Evolutionary conservation across 139 green algal genomes (phyloP).

Genomic region (Micromonas commoda): DNA sequence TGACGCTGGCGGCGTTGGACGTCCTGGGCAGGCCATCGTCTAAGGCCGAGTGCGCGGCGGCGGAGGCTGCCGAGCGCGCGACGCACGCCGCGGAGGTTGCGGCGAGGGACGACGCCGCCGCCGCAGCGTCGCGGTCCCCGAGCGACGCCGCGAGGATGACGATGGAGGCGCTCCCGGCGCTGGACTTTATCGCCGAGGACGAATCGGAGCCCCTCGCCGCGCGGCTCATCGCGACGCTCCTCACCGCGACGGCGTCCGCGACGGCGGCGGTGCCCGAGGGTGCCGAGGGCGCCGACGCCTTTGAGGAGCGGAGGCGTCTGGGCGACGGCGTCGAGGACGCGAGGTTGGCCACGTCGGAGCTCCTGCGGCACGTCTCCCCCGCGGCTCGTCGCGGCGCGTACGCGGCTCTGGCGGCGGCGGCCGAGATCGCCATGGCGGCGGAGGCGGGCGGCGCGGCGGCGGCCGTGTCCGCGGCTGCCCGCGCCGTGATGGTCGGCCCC

Average conservation of each 20-base stretch:
- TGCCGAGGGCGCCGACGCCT: too few relatives aligned
- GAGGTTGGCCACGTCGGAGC: neutral
- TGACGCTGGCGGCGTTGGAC: neutral
- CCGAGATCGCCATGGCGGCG: neutral
- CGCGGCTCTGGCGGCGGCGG: neutral
- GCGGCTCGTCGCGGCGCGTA: neutral
- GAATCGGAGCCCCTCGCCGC: neutral
- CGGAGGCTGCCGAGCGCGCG: neutral
- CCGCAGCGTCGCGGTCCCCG: too few relatives aligned
- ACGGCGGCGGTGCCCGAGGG: neutral
- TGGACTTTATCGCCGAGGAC: neutral
- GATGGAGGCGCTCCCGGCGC: neutral
- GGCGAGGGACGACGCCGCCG: neutral
- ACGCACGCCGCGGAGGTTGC: too few relatives aligned
- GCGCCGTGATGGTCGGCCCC: neutral
- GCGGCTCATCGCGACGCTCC: neutral
- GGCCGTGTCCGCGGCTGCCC: neutral
- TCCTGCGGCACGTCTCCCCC: neutral
- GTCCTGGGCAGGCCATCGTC: neutral
- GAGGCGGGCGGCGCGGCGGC: neutral
- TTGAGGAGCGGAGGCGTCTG: neutral
- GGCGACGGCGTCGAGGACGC: neutral
- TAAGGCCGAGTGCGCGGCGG: neutral
- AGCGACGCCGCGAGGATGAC: neutral
- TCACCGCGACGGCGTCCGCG: neutral